A percentile compares a stretch with the other conserved stretches of the same genome.
Evolutionary conservation across 305 asterid species (phyloP).

Genomic region (Fraxinus ornus): DNA sequence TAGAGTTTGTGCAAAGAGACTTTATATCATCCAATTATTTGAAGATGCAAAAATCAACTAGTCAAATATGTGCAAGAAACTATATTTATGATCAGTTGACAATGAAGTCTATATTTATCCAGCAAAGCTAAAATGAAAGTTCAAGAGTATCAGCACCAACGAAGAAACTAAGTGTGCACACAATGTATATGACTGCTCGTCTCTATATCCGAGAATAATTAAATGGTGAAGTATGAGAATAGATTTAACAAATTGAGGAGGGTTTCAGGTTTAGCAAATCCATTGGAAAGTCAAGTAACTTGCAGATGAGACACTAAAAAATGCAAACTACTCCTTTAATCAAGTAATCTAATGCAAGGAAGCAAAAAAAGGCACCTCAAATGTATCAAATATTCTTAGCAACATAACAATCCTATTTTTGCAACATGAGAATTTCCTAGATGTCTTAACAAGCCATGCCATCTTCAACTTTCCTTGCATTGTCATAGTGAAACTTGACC

Average conservation of each 20-base stretch:
- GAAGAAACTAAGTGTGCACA: background rate
- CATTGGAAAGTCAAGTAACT: conserved; percentile 6
- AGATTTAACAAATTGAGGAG: background rate
- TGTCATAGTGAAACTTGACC: conserved; percentile 13
- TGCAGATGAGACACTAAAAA: background rate
- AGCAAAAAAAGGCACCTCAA: background rate
- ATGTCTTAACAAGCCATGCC: conserved; percentile 1
- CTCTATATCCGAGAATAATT: background rate
- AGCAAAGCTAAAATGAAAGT: background rate
- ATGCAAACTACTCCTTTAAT: background rate
- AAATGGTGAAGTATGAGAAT: background rate
- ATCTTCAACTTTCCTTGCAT: background rate
- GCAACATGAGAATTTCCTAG: conserved; percentile 5
- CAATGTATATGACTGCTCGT: background rate
- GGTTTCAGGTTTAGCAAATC: conserved; percentile 10
- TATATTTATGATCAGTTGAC: background rate
- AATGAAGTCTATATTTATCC: background rate
- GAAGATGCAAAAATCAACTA: background rate
- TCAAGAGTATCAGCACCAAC: background rate
- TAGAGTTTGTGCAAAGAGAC: background rate
- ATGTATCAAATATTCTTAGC: background rate
- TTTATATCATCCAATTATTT: background rate
- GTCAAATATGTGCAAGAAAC: background rate
- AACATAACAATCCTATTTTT: conserved; percentile 2
- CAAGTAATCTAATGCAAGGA: conserved; percentile 12